A percentile compares a stretch with the other conserved stretches of the same genome.
Evolutionary conservation across 2,329 filamentous ascomycete genomes (phyloP).

Genomic region (Ustulina deusta): DNA sequence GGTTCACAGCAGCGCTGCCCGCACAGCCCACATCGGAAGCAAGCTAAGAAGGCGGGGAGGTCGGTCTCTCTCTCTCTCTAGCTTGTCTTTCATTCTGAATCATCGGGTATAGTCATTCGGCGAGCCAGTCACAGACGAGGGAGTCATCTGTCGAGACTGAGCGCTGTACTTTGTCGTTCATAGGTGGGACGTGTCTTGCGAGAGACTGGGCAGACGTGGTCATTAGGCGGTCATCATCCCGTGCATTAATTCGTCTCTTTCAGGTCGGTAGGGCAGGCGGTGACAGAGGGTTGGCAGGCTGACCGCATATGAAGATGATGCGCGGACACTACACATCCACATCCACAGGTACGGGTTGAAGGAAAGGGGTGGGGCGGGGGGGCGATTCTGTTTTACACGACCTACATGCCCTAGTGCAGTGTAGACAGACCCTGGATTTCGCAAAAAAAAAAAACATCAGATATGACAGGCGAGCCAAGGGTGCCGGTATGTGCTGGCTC

Average conservation of each 20-base stretch:
- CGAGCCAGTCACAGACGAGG: slow-evolving; percentile 16
- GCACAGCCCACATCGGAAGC: neutral
- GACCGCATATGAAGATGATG: slow-evolving; percentile 33
- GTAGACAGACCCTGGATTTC: slow-evolving; percentile 13
- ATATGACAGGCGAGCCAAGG: slow-evolving; percentile 25
- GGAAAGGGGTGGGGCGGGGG: neutral
- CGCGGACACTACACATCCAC: neutral
- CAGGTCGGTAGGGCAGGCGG: slow-evolving; percentile 32
- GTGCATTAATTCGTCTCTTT: slow-evolving; percentile 28
- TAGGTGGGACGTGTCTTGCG: slow-evolving; percentile 16
- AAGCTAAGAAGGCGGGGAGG: slow-evolving; percentile 29
- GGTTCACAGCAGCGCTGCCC: neutral
- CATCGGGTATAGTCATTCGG: slow-evolving; percentile 26
- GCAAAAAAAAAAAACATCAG: neutral
- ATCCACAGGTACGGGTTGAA: neutral
- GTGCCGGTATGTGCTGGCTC: slow-evolving; percentile 29
- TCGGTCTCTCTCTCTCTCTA: neutral
- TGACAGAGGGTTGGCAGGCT: slow-evolving; percentile 38
- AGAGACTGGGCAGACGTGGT: slow-evolving; percentile 25
- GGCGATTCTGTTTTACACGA: slow-evolving; percentile 26
- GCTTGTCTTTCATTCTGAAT: slow-evolving; percentile 21
- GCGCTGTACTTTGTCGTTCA: neutral
- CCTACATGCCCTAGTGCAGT: neutral
- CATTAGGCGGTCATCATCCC: slow-evolving; percentile 28
- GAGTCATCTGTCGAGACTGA: slow-evolving; percentile 19